Evolutionary conservation across 108 stramenopile species (phyloP), one percentile per base, ranked within the genome.

Genomic region (Aureococcus anophagefferens): DNA sequence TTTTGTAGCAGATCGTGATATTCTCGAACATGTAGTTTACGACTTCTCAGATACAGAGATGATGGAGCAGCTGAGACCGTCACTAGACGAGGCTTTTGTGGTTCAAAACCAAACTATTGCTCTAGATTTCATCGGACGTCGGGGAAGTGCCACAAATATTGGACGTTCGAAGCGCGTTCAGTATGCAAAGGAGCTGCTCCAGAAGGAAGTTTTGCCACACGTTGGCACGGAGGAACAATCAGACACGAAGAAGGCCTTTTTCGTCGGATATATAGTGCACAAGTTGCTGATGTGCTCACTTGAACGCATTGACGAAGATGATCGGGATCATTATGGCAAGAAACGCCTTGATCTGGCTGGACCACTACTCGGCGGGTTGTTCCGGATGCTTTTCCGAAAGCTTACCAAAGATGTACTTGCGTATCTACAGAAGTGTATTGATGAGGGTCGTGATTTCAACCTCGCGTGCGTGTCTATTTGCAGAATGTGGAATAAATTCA

Each of bases 311-410:
- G 89, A 93, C 31, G 94, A 97, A 75, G 97, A 98, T 83, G 98
- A 99, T 81, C 90, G 97, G 67, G 98, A 99, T 85, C 97, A 99
- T 71, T 98, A 96, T 85, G 98, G 97, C 70, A 99, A 99, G 89
- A 99, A 99, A 79, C 90, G 98, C 31, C 74, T 98, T 46, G 98
- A 99, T 86, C 83, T 99, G 81, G 97, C 97, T n/a, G 98, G 98
- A 63, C 93, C 95, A 18, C 76, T 99, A 64, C 74, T 99, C 33
- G 94, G 93, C 30, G 92, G 94, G 34, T 83, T 97, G 40, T 99
- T 99, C 80, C 88, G 96, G 40, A 75, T 93, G 67, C 85, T 99
- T 46, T 98, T 99, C 79, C 75, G 91, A 33, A 94, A 94, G 79
- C 79, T 99, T 65, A 96, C 92, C 59, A 90, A 89, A 76, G 95